Evolutionary conservation across 371 early-diverging fungal species (phyloP), one percentile per base, ranked within the genome.

Genomic region (Mucor racemosus): DNA sequence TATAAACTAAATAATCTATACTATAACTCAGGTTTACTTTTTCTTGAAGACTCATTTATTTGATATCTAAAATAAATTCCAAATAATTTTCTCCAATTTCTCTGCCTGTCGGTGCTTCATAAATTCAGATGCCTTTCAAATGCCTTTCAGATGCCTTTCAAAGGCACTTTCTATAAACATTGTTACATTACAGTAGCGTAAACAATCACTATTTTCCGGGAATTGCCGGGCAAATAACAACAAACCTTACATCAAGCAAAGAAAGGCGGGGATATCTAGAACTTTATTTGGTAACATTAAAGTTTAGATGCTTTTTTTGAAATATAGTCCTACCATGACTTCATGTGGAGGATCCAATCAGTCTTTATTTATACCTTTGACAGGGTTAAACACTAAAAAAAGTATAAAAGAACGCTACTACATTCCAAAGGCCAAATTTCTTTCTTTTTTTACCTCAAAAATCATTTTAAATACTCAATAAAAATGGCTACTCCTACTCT

Each of bases 401-500:
- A 60, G 8, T 41, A 44, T 42, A 60, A 60, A 42, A 40, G 26
- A 19, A 50, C 11, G 11, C 1, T 38, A 38, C 26, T 7, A 50
- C 50, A 50, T 50, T 50, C 50, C 50, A 50, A 19, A 4, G 38
- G 26, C 3, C 26, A 26, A 15, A 42, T 42, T 8, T n/a, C 44
- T 44, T 8, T 19, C 34, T 46, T 46, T 56, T 26, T 60, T 11
- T 61, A 8, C 53, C 1, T 21, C 11, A 42, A 26, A 26, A 26
- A 26, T 26, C 26, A 26, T 26, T 26, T 26, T 41, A 17, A 46
- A 1, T 36, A 34, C 19, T 36, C 6, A 38, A 38, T 7, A 64
- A 59, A 44, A 60, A 69, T 69, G 69, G 65, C 69, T 39, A 86
- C 86, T 65, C 86, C 89, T 66, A 78, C 75, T 64, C 86, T 90